Evolutionary conservation across 1,139 yeast species (phyloP), one percentile per base, ranked within the genome.

Genomic region (Candida neerlandica): DNA sequence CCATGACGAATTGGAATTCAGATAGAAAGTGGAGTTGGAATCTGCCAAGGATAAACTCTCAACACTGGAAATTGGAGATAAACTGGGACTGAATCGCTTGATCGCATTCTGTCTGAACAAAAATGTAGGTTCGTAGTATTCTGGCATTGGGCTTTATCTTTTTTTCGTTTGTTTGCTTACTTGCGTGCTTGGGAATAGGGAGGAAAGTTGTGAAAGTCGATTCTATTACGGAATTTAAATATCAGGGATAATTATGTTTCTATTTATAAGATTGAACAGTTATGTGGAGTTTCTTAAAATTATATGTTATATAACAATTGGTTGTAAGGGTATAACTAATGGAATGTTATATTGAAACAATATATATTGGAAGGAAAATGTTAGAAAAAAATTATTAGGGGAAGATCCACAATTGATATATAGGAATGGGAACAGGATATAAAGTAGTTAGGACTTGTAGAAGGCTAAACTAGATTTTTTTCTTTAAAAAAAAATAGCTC

Each of bases 31-130:
- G 16, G 35, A 35, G 19, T 39, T 33, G 18, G 29, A 35, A 21
- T 26, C 43, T 15, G 29, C 33, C 15, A 43, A 32, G 5, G 41
- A 16, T 19, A 65, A 54, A 45, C 63, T 63, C 5, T 61, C 63
- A 21, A 56, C 58, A 48, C 71, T 66, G 4, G 70, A 57, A 3
- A 61, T 64, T 12, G 74, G 73, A 0, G 72, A 63, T n/a, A 65
- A 57, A 12, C 58, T 55, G 3, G 68, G 66, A 38, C 63, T 61
- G 51, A 53, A 63, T 51, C 71, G 58, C 52, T 71, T 64, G 18
- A 75, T 69, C n/a, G 81, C 81, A 56, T 76, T 76, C 52, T 73
- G 71, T 53, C 81, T 67, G 55, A 76, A 75, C 46, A 76, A 66
- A 47, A 71, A 59, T 3, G 77, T 72, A 23, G 81, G 80, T 55